A percentile compares a stretch with the other conserved stretches of the same genome.
Evolutionary conservation across 176 grass and related monocot species (phyloP).

Genomic region (Zea luxurians): DNA sequence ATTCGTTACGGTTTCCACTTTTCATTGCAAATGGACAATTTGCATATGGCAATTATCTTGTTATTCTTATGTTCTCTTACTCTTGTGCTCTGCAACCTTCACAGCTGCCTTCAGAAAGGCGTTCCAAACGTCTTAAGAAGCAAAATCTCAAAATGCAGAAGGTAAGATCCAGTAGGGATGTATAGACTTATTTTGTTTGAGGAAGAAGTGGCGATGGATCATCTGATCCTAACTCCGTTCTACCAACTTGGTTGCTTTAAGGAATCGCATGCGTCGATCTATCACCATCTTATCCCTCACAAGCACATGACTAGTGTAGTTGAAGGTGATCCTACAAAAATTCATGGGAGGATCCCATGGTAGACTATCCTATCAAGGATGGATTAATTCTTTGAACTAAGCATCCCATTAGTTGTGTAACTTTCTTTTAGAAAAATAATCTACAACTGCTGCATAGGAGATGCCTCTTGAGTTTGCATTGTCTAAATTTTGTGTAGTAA

Average conservation of each 20-base stretch:
- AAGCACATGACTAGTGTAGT: neutral
- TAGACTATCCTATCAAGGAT: neutral
- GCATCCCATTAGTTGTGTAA: neutral
- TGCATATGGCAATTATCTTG: neutral
- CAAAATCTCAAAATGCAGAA: constrained; percentile 49
- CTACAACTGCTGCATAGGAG: constrained; percentile 20
- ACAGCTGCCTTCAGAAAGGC: constrained; percentile 42
- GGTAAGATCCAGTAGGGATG: constrained; percentile 25
- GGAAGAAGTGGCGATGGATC: neutral
- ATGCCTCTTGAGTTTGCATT: neutral
- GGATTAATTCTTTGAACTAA: neutral
- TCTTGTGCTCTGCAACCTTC: constrained; percentile 35
- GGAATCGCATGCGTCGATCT: neutral
- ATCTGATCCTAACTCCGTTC: neutral
- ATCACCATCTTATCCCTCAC: neutral
- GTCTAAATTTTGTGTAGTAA: constrained; percentile 16
- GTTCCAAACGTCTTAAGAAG: constrained; percentile 56
- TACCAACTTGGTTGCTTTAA: neutral
- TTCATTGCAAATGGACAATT: constrained; percentile 20
- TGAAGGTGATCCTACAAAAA: neutral
- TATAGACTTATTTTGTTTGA: neutral
- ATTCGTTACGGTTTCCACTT: neutral
- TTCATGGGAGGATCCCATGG: neutral
- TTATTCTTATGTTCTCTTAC: constrained; percentile 43
- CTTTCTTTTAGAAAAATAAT: neutral